Percentiles rank a stretch among this genome's conserved stretches.
Evolutionary conservation across 352 stramenopile genomes (phyloP).

Genomic region (Phytophthora syringae): DNA sequence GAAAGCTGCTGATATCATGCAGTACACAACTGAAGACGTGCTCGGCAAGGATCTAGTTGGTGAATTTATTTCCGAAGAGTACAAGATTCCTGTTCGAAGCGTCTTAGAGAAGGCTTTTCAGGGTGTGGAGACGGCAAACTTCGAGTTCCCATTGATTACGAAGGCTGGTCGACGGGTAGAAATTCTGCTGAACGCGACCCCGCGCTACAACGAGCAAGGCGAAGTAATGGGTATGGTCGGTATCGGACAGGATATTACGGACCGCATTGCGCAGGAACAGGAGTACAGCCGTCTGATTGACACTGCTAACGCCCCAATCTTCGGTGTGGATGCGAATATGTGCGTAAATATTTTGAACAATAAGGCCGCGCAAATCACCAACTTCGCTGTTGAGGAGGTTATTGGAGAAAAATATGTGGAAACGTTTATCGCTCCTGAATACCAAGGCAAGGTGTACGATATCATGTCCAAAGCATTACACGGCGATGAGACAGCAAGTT

Average conservation of each 20-base stretch:
- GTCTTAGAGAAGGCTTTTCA: slow-evolving; percentile 59
- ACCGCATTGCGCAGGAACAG: too few relatives aligned
- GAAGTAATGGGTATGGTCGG: slow-evolving; percentile 79
- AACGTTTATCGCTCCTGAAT: slow-evolving; percentile 62
- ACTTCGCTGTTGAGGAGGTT: slow-evolving; percentile 61
- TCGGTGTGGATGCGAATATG: slow-evolving; percentile 70
- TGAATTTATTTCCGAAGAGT: slow-evolving; percentile 49
- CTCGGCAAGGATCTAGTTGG: slow-evolving; percentile 74
- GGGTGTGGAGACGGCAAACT: slow-evolving; percentile 66
- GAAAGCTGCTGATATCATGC: slow-evolving; percentile 81
- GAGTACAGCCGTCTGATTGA: slow-evolving; percentile 74
- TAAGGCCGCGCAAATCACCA: slow-evolving; percentile 63
- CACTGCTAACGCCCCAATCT: slow-evolving; percentile 75
- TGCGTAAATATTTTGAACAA: slow-evolving; percentile 75
- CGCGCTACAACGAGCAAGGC: slow-evolving; percentile 67
- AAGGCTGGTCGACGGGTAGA: slow-evolving; percentile 40
- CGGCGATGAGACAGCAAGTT: slow-evolving; percentile 61
- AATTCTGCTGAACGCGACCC: slow-evolving; percentile 76
- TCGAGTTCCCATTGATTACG: too few relatives aligned
- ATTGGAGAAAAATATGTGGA: slow-evolving; percentile 64
- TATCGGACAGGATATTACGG: slow-evolving; percentile 78
- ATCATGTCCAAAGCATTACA: slow-evolving; percentile 66
- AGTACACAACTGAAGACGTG: slow-evolving; percentile 83
- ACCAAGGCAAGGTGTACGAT: slow-evolving; percentile 50
- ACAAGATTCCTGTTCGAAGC: slow-evolving; percentile 30